These are phyloP conservation scores for Isatis lusitanica DNA, from an alignment of 441 rosid genomes.

Conservation along the genomic window DNA sequence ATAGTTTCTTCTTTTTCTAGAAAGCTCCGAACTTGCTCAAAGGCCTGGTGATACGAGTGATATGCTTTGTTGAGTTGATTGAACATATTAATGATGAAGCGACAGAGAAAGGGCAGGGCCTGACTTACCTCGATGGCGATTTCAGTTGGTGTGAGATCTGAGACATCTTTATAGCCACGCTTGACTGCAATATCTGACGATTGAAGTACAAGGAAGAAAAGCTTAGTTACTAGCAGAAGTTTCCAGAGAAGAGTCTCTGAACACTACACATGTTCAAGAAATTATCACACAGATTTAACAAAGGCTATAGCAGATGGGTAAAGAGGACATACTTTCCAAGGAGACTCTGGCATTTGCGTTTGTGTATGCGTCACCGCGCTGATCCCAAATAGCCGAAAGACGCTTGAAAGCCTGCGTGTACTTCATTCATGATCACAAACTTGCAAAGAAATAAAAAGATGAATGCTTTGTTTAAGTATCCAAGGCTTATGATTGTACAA, in stretches of 20 bases:
- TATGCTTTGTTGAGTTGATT: constrained; percentile 13
- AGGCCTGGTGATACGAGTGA: constrained; percentile 17
- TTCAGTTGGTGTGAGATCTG: constrained; percentile 56
- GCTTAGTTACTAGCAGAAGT: constrained; percentile 2
- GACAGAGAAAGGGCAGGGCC: background rate
- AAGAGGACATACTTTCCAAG: constrained; percentile 54
- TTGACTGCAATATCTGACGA: constrained; percentile 65
- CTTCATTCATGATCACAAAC: constrained; percentile 1
- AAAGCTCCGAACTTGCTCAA: constrained; percentile 32
- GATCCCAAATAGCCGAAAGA: constrained; percentile 58
- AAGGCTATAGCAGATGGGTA: background rate
- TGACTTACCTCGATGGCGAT: constrained; percentile 73
- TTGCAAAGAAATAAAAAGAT: background rate
- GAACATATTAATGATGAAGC: constrained; percentile 7
- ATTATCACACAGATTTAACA: background rate
- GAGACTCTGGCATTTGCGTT: constrained; percentile 73
- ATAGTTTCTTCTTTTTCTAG: constrained; percentile 28
- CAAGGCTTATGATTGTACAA: constrained; percentile 12
- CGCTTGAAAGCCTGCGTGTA: constrained; percentile 58
- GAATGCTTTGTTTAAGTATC: background rate
- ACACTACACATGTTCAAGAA: background rate
- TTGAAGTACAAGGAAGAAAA: background rate
- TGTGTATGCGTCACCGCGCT: constrained; percentile 60
- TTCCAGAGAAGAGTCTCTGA: background rate
- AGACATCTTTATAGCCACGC: constrained; percentile 58